A percentile compares a stretch with the other conserved stretches of the same genome.
These are phyloP conservation scores for Kondoa subrosea DNA, from an alignment of 768 basidiomycete genomes.

Conservation along the genomic window DNA sequence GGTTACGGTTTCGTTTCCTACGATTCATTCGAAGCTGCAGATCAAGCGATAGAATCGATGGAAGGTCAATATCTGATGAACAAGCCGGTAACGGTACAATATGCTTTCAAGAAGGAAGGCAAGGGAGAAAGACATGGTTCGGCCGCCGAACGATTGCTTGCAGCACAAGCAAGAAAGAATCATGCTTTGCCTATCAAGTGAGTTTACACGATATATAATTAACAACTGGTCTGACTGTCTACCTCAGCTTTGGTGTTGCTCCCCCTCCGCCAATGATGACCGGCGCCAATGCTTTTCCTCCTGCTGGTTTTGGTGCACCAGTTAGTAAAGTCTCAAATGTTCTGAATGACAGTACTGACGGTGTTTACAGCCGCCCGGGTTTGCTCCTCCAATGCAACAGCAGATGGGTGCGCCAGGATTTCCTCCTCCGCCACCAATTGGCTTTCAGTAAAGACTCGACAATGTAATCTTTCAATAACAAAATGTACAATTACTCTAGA, in stretches of 20 bases:
- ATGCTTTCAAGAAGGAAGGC: slow-evolving; percentile 98
- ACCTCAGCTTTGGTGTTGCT: not conserved
- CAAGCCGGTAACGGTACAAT: slow-evolving; percentile 91
- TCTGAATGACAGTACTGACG: not conserved
- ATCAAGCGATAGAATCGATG: slow-evolving; percentile 92
- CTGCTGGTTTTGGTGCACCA: not conserved
- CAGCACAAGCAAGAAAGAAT: slow-evolving; percentile 87
- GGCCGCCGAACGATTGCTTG: slow-evolving; percentile 84
- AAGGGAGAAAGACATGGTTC: slow-evolving; percentile 97
- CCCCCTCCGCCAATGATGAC: not conserved
- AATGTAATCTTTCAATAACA: not conserved
- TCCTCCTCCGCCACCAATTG: not conserved
- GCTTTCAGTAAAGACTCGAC: not conserved
- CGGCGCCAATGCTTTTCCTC: not conserved
- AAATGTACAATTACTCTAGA: not conserved
- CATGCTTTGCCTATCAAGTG: slow-evolving; percentile 40
- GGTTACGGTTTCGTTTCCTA: slow-evolving; percentile 96
- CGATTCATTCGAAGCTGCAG: slow-evolving; percentile 92
- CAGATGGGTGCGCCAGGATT: not conserved
- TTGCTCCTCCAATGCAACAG: not conserved
- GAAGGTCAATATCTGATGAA: slow-evolving; percentile 96
- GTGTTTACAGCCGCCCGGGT: not conserved
- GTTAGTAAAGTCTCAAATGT: not conserved
- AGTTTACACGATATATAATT: too few species aligned
- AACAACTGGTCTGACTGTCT: too few species aligned